Base-by-base conservation (phyloP, 305 asterid genomes). In the Withania somnifera region DNA sequence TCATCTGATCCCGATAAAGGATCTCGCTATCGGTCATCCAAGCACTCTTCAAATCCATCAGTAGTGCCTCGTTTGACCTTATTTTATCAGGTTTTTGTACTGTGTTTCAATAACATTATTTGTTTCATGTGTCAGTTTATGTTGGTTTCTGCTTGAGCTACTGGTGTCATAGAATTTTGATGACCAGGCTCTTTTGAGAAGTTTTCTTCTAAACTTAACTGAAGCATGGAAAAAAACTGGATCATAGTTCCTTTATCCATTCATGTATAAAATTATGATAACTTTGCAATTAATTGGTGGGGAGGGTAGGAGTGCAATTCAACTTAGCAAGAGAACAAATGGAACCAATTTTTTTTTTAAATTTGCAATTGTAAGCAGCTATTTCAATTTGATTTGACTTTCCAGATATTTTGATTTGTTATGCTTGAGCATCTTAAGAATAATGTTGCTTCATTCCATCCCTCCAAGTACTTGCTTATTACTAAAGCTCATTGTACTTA, bases 1-100 rank as follows among this genome's bases (percentile, higher is more conserved):
- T 76, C 88, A 17, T 66, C 89, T 57, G 90, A 85, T 77, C 84
- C 83, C 45, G 45, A 86, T 58, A 90, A 81, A 64, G 75, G 45
- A 32, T 47, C 83, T 32, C 78, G 34, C 38, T 78, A 50, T 64
- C 83, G 47, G 30, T 64, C 83, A 63, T 53, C 81, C 17, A 90
- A 86, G 63, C 82, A 81, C 84, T 73, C 91, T 79, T 81, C 89
- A 19, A 88, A 91, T 77, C 87, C 86, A 30, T 36, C 87, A 32
- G 92, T 85, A 84, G 76, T 78, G n/a, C 95, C 92, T 77, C 90
- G 85, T 80, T 47, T 94, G 38, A 90, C 85, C 17, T 82, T 91
- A 14, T 91, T 83, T 86, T 91, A 84, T 88, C 93, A 91, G 97
- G 98, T 90, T 79, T 81, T 53, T 30, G 42, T 50, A 40, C 14